A percentile compares a stretch with the other conserved stretches of the same genome.
Conservation (phyloP, 2,329 filamentous ascomycete species). For the Monosporascus sp. region DNA sequence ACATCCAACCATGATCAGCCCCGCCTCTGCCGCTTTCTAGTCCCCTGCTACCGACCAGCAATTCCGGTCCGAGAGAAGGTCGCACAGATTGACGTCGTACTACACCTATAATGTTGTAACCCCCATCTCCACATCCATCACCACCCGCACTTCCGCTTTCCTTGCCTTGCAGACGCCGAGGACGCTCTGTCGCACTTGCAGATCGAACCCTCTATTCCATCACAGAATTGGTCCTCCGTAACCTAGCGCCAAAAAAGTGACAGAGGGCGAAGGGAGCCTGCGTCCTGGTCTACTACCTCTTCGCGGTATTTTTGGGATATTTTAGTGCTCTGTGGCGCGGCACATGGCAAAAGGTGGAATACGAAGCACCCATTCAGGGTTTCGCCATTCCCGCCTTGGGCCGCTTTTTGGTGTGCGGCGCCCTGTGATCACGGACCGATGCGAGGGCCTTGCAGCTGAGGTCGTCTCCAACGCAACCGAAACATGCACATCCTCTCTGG, state of each 20-base stretch:
- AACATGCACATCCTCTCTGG: constrained; percentile 3
- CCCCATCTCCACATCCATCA: neutral
- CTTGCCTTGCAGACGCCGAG: constrained; percentile 23
- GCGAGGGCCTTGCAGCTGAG: constrained; percentile 24
- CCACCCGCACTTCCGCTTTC: constrained; percentile 19
- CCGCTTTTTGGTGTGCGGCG: constrained; percentile 17
- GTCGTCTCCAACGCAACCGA: constrained; percentile 4
- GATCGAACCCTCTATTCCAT: constrained; percentile 4
- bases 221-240: neutral
- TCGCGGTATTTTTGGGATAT: too few relatives aligned
- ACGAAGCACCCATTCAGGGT: too few relatives aligned
- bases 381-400: constrained; percentile 6
- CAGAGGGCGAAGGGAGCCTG: too few relatives aligned
- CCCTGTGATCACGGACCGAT: constrained; percentile 28
- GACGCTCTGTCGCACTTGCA: constrained; percentile 3
- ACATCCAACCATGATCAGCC: too few relatives aligned
- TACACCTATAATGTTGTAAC: neutral
- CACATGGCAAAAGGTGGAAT: too few relatives aligned
- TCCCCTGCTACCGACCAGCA: too few relatives aligned
- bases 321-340: too few relatives aligned
- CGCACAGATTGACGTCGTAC: too few relatives aligned
- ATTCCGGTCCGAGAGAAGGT: too few relatives aligned
- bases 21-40: too few relatives aligned
- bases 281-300: too few relatives aligned
- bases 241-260: too few relatives aligned